Conservation (phyloP, 2,329 filamentous ascomycete genomes). For the Colletotrichum nymphaeae region DNA sequence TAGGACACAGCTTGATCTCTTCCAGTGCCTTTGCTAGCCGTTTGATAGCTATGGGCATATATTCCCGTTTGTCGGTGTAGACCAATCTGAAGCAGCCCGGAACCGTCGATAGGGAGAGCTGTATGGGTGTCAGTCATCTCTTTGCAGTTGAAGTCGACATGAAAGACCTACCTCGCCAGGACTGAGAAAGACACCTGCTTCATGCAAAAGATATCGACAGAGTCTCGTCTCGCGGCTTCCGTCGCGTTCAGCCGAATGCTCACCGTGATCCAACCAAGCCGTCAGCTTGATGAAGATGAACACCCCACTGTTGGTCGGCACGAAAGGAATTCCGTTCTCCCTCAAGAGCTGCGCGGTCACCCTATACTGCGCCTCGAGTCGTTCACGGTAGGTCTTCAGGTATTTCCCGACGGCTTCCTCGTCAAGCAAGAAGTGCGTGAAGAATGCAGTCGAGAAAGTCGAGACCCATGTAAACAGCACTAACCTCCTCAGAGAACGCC, state of each 20-base stretch:
- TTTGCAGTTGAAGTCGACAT: not conserved
- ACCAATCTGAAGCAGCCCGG: constrained; percentile 14
- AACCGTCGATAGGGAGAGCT: constrained; percentile 1
- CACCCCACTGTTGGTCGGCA: not conserved
- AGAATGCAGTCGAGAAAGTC: not conserved
- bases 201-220: not conserved
- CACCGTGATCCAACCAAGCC: constrained; percentile 1
- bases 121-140: not conserved
- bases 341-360: not conserved
- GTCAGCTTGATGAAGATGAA: constrained; percentile 18
- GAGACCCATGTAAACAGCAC: constrained; percentile 4
- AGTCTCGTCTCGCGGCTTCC: not conserved
- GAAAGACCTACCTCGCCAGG: constrained; percentile 2
- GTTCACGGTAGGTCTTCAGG: not conserved
- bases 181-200: constrained; percentile 18
- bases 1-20: not conserved
- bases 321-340: not conserved
- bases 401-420: not conserved
- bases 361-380: not conserved
- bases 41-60: not conserved
- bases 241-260: too few species aligned
- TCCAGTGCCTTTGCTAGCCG: not conserved
- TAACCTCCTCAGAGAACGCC: not conserved
- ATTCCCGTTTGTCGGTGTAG: not conserved
- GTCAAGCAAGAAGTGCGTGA: not conserved